Evolutionary conservation across 2,329 filamentous ascomycete species (phyloP), one percentile per base, ranked within the genome.

Genomic region (Fusarium kyushuense): DNA sequence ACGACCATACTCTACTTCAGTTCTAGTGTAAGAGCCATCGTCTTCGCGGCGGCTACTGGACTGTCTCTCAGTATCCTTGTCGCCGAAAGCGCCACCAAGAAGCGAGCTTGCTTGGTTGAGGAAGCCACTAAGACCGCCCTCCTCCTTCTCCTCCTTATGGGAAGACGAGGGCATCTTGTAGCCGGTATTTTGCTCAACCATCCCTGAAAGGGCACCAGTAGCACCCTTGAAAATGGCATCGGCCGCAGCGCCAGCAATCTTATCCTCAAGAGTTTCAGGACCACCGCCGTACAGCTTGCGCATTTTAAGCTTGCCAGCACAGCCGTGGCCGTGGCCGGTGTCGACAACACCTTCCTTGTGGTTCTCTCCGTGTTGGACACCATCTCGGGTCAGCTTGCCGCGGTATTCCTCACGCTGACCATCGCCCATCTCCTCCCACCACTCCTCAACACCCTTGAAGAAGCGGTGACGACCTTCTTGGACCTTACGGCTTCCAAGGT

Each of bases 311-410:
- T 94, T 94, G 63, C 92, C 89, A 63, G 81, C 84, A 75, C 93
- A 97, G 52, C 93, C 93, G 76, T 97, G 93, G 14, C 92, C 92
- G 75, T 94, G 93, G 8, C 94, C 94, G 53, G 87, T 90, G 78
- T 97, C 94, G 17, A 93, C 81, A 13, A 95, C 90, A 29, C 92
- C 93, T 72, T 93, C 89, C 79, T 93, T 95, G 81, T 97, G 94
- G 79, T 97, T 97, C 63, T 90, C 84, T 17, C 92, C 92, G 46
- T 87, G 84, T 76, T 89, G 78, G 49, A 97, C 93, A 60, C 95
- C 94, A 0, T 91, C 84, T 19, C 93, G 89, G 72, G 90, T 92
- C 45, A 97, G 86, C 80, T 94, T 91, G 52, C 85, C 80, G 56
- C 93, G 90, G 67, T 96, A 88, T 33, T 88, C 87, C 16, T 92